Conservation (phyloP, 768 basidiomycete species). For the Scleroderma bovista region DNA sequence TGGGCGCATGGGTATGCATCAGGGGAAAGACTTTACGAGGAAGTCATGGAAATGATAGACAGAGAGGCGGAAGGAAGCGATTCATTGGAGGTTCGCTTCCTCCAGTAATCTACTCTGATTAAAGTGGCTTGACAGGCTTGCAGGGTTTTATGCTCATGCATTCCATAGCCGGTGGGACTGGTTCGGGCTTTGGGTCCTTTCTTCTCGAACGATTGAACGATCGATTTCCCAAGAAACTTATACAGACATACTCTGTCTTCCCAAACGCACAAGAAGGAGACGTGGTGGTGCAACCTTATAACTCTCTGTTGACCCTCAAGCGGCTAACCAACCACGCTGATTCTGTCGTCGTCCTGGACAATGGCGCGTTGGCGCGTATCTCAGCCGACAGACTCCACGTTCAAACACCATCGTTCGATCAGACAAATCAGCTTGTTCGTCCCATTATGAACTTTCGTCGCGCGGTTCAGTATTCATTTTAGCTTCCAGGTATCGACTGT, state of each 20-base stretch:
- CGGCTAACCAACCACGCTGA: conserved; percentile 95
- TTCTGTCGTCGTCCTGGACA: conserved; percentile 95
- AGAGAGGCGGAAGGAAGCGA: conserved; percentile 97
- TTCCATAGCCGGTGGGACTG: conserved; percentile 98
- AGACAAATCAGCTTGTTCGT: conserved; percentile 84
- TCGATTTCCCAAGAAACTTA: conserved; percentile 97
- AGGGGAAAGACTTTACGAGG: conserved; percentile 90
- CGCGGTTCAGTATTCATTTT: neutral
- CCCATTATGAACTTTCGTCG: neutral
- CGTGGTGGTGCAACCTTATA: conserved; percentile 98
- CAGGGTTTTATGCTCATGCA: conserved; percentile 99
- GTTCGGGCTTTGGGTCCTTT: conserved; percentile 98
- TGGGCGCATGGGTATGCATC: conserved; percentile 94
- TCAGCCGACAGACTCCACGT: conserved; percentile 88
- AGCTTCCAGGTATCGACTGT: conserved; percentile 81
- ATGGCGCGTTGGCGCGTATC: conserved; percentile 88
- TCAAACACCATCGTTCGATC: conserved; percentile 83
- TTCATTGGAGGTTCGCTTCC: conserved; percentile 72
- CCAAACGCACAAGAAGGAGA: conserved; percentile 92
- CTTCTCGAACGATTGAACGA: conserved; percentile 94
- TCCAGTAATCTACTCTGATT: neutral
- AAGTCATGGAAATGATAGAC: conserved; percentile 98
- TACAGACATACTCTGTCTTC: conserved; percentile 98
- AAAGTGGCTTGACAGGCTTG: neutral
- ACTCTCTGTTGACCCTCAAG: conserved; percentile 89